Conservation (phyloP, 441 rosid genomes). For the Pelargonium exstipulatum region DNA sequence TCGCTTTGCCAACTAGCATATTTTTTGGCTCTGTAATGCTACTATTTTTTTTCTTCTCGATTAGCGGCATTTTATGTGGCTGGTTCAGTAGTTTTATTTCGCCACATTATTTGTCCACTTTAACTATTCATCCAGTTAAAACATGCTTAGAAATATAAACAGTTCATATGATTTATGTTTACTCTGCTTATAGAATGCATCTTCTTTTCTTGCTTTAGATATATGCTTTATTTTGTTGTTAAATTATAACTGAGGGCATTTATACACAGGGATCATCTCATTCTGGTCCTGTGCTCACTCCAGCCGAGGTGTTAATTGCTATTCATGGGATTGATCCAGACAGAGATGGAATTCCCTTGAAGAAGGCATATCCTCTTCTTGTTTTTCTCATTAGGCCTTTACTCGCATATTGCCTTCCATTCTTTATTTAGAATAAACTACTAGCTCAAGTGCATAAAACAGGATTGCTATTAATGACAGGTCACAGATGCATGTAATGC, state of each 20-base stretch:
- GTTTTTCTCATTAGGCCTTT: conserved; percentile 8
- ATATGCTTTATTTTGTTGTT: conserved; percentile 18
- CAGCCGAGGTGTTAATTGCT: conserved; percentile 83
- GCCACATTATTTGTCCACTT: background rate
- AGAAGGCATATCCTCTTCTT: conserved; percentile 46
- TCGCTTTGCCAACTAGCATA: background rate
- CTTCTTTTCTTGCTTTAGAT: conserved; percentile 15
- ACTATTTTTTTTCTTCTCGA: too few relatives aligned
- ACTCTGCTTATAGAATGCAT: conserved; percentile 1
- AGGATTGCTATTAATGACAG: conserved; percentile 39
- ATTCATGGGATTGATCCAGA: conserved; percentile 92
- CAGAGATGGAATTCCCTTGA: conserved; percentile 85
- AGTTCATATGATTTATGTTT: background rate
- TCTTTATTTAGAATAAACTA: conserved; percentile 4
- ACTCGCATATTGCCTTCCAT: conserved; percentile 12
- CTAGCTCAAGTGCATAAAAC: conserved; percentile 17
- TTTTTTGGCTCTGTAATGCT: background rate
- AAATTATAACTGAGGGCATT: conserved; percentile 17
- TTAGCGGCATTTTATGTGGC: background rate
- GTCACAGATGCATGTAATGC: conserved; percentile 94
- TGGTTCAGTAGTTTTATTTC: background rate
- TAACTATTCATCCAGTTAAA: background rate
- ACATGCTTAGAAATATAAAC: background rate
- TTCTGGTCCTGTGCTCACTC: conserved; percentile 64
- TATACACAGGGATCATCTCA: conserved; percentile 64